Evolutionary conservation across 768 basidiomycete species (phyloP), one percentile per base, ranked within the genome.

Genomic region (Tylopilus rubrobrunneus): DNA sequence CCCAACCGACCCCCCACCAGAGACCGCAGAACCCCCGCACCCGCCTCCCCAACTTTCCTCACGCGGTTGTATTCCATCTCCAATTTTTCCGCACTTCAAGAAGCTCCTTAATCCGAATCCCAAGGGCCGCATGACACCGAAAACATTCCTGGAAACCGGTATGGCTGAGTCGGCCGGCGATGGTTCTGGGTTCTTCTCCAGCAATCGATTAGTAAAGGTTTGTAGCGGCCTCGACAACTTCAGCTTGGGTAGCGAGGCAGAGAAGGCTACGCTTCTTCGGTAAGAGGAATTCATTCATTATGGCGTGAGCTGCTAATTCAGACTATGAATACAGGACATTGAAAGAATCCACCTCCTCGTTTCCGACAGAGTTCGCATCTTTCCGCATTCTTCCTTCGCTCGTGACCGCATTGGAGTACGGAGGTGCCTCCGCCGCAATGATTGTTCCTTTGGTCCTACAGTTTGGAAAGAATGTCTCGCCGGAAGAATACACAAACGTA

Each of bases 351-450:
- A 78, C 84, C 0, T 76, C 83, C 14, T 84, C 89, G 0, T 86
- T 99, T 51, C 96, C 97, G 4, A 74, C 83, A 0, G 92, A 93
- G 60, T 98, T 98, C 66, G 78, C 87, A 0, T 83, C 87, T 1
- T 81, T 87, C 66, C 86, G 87, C 36, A 83, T 99, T n/a, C 78
- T 99, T 1, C 97, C 97, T 3, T 87, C 91, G 0, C 77, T 99
- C 3, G 71, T 89, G 3, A 81, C 83, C 3, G 85, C 90, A 7
- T 76, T 93, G 27, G 86, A 93, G 66, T 87, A 78, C 58, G 89
- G 89, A 27, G 87, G 91, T 40, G 77, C 86, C 34, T 81, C 87
- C 19, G 89, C 91, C 5, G 79, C 85, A 1, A 73, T 79, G 1
- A 88, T 97, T 51, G 74, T 98, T 11, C 93, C 96, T 2, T 76